Evolutionary conservation across 495 filamentous ascomycete genomes (phyloP).

Genomic region (Podospora conica): DNA sequence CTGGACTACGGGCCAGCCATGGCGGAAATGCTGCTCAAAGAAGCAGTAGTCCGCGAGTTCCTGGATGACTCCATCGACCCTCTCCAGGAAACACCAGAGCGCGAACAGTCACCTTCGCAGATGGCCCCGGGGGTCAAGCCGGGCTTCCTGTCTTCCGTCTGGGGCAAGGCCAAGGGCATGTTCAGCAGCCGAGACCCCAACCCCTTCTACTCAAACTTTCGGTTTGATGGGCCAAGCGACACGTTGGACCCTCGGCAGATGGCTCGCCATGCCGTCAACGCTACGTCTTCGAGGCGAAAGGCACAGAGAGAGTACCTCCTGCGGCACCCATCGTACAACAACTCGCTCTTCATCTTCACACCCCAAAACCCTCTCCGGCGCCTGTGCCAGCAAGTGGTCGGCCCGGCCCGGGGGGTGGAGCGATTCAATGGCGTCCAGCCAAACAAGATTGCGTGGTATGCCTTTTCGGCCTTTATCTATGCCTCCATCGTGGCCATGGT

Average conservation of each 20-base stretch:
- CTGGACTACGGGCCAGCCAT: slow-evolving; percentile 82
- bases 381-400: slow-evolving; percentile 84
- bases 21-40: slow-evolving; percentile 92
- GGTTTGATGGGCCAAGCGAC: slow-evolving; percentile 66
- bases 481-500: slow-evolving; percentile 96
- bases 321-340: slow-evolving; percentile 87
- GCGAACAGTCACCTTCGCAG: slow-evolving; percentile 31
- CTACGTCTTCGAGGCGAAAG: slow-evolving; percentile 71
- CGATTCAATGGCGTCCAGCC: slow-evolving; percentile 82
- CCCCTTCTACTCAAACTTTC: slow-evolving; percentile 83
- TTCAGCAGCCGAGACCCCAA: slow-evolving; percentile 72
- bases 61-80: slow-evolving; percentile 63
- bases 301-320: slow-evolving; percentile 86
- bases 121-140: slow-evolving; percentile 36
- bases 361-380: slow-evolving; percentile 70
- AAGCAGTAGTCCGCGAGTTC: slow-evolving; percentile 90
- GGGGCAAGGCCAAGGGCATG: slow-evolving; percentile 46
- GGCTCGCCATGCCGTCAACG: slow-evolving; percentile 82
- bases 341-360: slow-evolving; percentile 78
- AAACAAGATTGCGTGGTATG: slow-evolving; percentile 82
- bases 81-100: slow-evolving; percentile 35
- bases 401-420: slow-evolving; percentile 79
- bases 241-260: slow-evolving; percentile 77
- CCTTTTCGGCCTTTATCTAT: slow-evolving; percentile 91
- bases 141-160: slow-evolving; percentile 50